phyloP scores from a whole-genome alignment of 2,329 filamentous ascomycete genomes.

The Penicillium sumatraense region DNA sequence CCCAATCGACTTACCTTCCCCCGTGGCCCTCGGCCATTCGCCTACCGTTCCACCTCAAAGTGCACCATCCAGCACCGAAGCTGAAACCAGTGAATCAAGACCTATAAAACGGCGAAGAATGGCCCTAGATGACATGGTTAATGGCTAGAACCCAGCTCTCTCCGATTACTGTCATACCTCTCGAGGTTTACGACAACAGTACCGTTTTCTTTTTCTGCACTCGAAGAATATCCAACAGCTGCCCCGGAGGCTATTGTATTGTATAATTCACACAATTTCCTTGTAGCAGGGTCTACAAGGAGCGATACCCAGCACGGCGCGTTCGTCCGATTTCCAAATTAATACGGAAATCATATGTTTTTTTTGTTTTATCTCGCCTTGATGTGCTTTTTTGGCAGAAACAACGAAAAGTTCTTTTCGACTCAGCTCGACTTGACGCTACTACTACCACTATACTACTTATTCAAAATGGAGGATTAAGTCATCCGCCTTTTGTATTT shows the following conservation, averaged over 20 bases:
- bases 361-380: constrained; percentile 7
- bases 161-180: neutral
- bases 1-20: constrained; percentile 22
- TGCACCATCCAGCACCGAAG: constrained; percentile 22
- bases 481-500: neutral
- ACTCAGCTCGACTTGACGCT: neutral
- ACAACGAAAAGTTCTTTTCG: neutral
- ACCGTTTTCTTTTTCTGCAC: neutral
- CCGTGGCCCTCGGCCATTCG: constrained; percentile 21
- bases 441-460: no score
- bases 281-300: constrained; percentile 29
- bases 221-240: constrained; percentile 3
- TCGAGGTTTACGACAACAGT: neutral
- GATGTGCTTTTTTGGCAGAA: neutral
- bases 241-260: constrained; percentile 27
- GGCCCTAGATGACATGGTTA: constrained; percentile 48
- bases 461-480: no score
- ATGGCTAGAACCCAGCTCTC: constrained; percentile 30
- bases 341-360: neutral
- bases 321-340: neutral
- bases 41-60: constrained; percentile 16
- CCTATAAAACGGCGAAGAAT: constrained; percentile 45
- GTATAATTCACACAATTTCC: constrained; percentile 23
- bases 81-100: constrained; percentile 27
- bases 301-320: constrained; percentile 19